Base-by-base conservation (phyloP, 306 rosid species). In the Lotus japonicus region DNA sequence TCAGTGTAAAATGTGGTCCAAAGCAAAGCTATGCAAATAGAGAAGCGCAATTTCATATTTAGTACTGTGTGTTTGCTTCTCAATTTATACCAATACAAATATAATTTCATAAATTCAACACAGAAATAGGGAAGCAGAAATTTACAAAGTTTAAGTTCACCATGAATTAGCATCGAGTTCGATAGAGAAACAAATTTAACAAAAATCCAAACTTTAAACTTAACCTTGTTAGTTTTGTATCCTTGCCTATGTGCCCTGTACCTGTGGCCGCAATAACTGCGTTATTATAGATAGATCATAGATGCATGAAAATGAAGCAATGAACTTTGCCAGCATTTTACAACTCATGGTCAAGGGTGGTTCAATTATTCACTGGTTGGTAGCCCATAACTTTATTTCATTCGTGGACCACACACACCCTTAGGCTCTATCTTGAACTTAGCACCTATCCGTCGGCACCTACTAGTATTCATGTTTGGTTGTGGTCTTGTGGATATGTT, bases 381-480 rank as follows among this genome's bases (percentile, higher is more conserved):
- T 39, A 11, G 14, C 68, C 79, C 68, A 74, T 66, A 13, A 13
- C 73, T 74, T 75, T 69, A 58, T 66, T 56, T 69, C 74, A 58
- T 75, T 21, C 62, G 58, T 65, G 79, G 73, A 65, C 79, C 79
- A 74, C 73, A 74, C 73, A 52, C 73, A 64, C 14, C 28, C 38
- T 8, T 9, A 6, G 6, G 38, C 6, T 35, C 10, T 36, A 3
- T 66, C 43, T 56, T 54, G 39, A 12, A 59, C 46, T 44, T 57
- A 9, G 48, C 76, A 46, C 68, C 59, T 48, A 60, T 49, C 17
- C 14, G 18, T 71, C 33, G 51, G 42, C 64, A 18, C 46, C 52
- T 54, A 16, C 9, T 62, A 9, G 16, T 13, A 39, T 43, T 42
- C 23, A 19, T 53, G 58, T 53, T 53, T 21, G 13, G 15, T n/a